Percentiles rank a stretch among this genome's conserved stretches.
Evolutionary conservation across 2,329 filamentous ascomycete species (phyloP).

Genomic region (Monilinia polystroma): DNA sequence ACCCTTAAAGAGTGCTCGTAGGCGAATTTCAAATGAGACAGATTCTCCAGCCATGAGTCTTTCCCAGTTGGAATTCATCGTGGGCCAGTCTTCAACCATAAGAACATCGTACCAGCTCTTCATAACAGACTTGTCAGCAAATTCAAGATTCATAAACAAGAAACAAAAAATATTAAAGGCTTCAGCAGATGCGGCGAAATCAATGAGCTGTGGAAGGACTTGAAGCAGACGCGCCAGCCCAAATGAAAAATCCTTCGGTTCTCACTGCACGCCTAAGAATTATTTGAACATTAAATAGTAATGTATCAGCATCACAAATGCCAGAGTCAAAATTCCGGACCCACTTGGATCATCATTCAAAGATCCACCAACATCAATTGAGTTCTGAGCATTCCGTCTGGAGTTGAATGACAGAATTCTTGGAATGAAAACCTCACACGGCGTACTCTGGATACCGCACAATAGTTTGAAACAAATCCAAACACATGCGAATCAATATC

Average conservation of each 20-base stretch:
- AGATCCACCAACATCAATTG: background rate
- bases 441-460: background rate
- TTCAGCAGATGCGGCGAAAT: background rate
- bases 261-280: background rate
- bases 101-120: background rate
- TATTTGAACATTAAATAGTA: background rate
- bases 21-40: constrained; percentile 31
- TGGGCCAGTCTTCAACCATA: constrained; percentile 15
- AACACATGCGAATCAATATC: background rate
- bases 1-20: constrained; percentile 46
- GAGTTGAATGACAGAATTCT: background rate
- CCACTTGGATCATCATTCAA: background rate
- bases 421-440: background rate
- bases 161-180: background rate
- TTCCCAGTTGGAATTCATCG: constrained; percentile 31
- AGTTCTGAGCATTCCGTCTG: background rate
- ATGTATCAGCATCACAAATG: background rate
- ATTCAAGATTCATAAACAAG: background rate
- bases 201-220: background rate
- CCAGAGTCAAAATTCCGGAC: background rate
- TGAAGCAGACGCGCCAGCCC: background rate
- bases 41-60: constrained; percentile 30
- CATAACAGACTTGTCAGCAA: background rate
- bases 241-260: background rate
- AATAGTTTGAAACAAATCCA: background rate